A percentile compares a stretch with the other conserved stretches of the same genome.
Conservation (phyloP, 306 rosid species). For the Cucumis sativus region DNA sequence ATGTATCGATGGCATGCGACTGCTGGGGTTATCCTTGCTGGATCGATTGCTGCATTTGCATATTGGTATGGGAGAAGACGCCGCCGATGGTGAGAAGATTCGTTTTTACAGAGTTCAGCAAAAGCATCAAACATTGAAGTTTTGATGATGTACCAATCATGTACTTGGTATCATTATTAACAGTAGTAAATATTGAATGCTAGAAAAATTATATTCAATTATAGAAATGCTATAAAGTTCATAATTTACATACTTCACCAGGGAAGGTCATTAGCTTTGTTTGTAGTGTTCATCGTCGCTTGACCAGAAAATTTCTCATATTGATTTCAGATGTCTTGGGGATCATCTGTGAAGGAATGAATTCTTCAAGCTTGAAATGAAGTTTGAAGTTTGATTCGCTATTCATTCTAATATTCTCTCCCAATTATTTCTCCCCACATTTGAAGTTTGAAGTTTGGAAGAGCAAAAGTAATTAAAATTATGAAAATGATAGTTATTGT, state of each 20-base stretch:
- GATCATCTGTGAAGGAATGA: background rate
- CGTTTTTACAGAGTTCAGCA: background rate
- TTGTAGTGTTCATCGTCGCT: background rate
- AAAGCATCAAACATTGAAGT: background rate
- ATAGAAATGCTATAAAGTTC: background rate
- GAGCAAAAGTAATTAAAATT: too few relatives aligned
- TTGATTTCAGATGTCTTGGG: background rate
- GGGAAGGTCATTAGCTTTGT: background rate
- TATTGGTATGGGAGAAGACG: conserved; percentile 84
- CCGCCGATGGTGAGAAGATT: conserved; percentile 56
- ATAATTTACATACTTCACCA: background rate
- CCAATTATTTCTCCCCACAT: too few relatives aligned
- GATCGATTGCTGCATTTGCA: conserved; percentile 73
- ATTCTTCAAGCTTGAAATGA: background rate
- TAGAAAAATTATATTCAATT: conserved; percentile 10
- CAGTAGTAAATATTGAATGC: conserved; percentile 17
- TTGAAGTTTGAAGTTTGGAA: too few relatives aligned
- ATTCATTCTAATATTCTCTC: background rate
- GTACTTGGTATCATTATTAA: conserved; percentile 25
- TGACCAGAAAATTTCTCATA: background rate
- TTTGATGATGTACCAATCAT: background rate
- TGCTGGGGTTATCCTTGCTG: conserved; percentile 72
- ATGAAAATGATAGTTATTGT: too few relatives aligned
- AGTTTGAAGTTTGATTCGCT: background rate
- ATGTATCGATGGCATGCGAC: conserved; percentile 73